A percentile compares a stretch with the other conserved stretches of the same genome.
Conservation (phyloP, 2,329 filamentous ascomycete species). For the Aspergillus latus region DNA sequence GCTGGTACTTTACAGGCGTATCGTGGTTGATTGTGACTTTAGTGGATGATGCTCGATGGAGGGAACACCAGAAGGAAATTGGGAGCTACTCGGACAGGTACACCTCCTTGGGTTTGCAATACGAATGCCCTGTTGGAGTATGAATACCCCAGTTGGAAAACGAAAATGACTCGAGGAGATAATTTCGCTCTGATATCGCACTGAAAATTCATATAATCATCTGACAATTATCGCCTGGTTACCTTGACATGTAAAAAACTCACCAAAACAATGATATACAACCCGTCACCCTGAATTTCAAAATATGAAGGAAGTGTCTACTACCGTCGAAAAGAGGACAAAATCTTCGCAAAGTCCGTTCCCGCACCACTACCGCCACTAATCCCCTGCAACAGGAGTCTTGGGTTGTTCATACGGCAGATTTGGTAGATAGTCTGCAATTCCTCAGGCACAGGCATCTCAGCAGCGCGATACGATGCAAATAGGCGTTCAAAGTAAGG, state of each 20-base stretch:
- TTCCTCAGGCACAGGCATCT: conserved; percentile 14
- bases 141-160: neutral
- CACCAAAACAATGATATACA: neutral
- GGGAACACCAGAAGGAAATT: no score
- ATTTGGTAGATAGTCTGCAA: conserved; percentile 24
- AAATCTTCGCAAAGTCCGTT: conserved; percentile 20
- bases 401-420: conserved; percentile 24
- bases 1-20: neutral
- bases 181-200: neutral
- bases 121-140: neutral
- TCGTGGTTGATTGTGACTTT: neutral
- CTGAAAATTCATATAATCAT: neutral
- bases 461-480: conserved; percentile 15
- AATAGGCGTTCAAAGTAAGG: conserved; percentile 29
- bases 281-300: neutral
- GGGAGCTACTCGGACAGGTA: neutral
- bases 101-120: neutral
- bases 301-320: neutral
- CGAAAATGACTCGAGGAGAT: neutral
- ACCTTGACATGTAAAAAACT: neutral
- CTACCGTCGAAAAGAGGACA: conserved; percentile 25
- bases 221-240: no score
- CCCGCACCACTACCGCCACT: neutral
- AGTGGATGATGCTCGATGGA: neutral
- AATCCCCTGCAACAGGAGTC: conserved; percentile 10